phyloP scores from a whole-genome alignment of 2,329 filamentous ascomycete genomes.

The Claviceps sp. region DNA sequence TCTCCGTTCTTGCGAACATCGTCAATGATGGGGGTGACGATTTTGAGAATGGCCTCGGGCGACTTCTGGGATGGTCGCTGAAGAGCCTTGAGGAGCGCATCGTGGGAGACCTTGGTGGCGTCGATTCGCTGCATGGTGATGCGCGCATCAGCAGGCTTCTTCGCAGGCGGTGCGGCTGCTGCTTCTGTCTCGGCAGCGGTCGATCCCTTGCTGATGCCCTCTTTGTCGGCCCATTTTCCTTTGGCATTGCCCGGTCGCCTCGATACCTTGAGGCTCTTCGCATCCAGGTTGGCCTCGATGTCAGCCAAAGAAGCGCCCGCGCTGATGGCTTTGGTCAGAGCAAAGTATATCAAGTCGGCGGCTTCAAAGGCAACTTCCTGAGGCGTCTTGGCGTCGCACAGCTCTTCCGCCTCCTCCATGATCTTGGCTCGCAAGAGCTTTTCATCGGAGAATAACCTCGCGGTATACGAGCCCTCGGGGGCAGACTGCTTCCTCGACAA shows the following conservation, averaged over 20 bases:
- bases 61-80: constrained; percentile 88
- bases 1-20: constrained; percentile 76
- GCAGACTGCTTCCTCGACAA: constrained; percentile 69
- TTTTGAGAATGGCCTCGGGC: constrained; percentile 82
- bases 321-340: constrained; percentile 74
- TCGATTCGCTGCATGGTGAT: constrained; percentile 78
- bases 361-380: constrained; percentile 87
- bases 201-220: constrained; percentile 42
- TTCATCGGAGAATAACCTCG: constrained; percentile 79
- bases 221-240: constrained; percentile 78
- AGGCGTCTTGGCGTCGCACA: constrained; percentile 73
- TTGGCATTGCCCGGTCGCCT: constrained; percentile 88
- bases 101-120: constrained; percentile 46
- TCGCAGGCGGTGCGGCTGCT: constrained; percentile 18
- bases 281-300: constrained; percentile 82
- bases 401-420: constrained; percentile 93
- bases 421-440: constrained; percentile 90
- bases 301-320: constrained; percentile 78
- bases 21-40: constrained; percentile 83
- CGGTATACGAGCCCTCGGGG: constrained; percentile 84
- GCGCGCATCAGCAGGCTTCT: constrained; percentile 30
- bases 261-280: constrained; percentile 92
- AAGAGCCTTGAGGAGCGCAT: constrained; percentile 59
- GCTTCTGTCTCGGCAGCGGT: constrained; percentile 21
- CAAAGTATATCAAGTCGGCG: constrained; percentile 92